Conservation (phyloP, 1,284 basidiomycete genomes). For the Xanthoconium separans region DNA sequence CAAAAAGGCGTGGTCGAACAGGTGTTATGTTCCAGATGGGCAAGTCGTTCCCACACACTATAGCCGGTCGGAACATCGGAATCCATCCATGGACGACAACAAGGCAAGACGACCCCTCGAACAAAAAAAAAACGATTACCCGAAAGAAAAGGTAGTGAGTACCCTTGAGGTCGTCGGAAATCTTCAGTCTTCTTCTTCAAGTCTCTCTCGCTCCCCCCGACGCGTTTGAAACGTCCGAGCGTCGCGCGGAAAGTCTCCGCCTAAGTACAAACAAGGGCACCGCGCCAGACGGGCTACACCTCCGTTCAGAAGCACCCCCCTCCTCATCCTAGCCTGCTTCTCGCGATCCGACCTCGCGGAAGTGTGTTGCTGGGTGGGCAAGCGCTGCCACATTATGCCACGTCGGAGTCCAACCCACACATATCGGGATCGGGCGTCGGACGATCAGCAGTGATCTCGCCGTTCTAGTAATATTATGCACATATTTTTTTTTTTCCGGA, state of each 20-base stretch:
- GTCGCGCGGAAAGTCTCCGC: constrained; percentile 12
- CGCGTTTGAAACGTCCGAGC: constrained; percentile 23
- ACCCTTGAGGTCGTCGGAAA: constrained; percentile 1
- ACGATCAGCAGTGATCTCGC: constrained; percentile 19
- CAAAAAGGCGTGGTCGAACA: neutral
- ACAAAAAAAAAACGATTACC: constrained; percentile 12
- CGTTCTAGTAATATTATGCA: constrained; percentile 3
- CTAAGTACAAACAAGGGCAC: neutral
- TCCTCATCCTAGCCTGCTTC: neutral
- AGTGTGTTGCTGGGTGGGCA: neutral
- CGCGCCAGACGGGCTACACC: neutral
- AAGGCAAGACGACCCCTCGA: constrained; percentile 8
- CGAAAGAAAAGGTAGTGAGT: neutral
- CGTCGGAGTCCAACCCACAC: neutral
- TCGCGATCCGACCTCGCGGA: constrained; percentile 13
- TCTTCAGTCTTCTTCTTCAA: too few relatives aligned
- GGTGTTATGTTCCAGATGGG: neutral
- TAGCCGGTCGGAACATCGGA: neutral
- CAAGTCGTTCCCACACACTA: neutral
- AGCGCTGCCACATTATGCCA: constrained; percentile 1
- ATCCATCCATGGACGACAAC: neutral
- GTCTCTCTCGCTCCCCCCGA: neutral
- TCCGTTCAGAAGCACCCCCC: neutral
- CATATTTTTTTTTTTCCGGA: neutral
- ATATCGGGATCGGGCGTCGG: constrained; percentile 21